A percentile compares a stretch with the other conserved stretches of the same genome.
Evolutionary conservation across 768 basidiomycete species (phyloP).

Genomic region (Agaricus subrufescens): DNA sequence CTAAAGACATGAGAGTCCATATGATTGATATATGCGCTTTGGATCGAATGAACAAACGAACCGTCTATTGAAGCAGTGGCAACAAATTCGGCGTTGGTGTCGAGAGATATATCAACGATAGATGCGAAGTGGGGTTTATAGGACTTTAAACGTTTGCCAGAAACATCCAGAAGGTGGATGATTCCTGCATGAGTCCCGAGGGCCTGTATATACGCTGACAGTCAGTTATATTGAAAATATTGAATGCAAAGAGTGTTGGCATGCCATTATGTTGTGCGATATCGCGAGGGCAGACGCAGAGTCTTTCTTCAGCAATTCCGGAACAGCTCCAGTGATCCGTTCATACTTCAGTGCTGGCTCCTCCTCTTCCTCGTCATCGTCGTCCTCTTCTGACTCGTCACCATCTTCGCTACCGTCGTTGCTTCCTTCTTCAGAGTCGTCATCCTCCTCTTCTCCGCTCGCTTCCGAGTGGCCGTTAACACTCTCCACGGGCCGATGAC

Average conservation of each 20-base stretch:
- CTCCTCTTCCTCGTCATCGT: conserved; percentile 76
- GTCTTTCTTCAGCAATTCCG: conserved; percentile 83
- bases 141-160: conserved; percentile 80
- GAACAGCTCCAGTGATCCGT: conserved; percentile 65
- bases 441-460: conserved; percentile 21
- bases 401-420: conserved; percentile 35
- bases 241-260: neutral
- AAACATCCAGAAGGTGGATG: conserved; percentile 76
- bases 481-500: neutral
- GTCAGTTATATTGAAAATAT: neutral
- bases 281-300: conserved; percentile 81
- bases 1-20: conserved; percentile 34
- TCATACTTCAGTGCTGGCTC: conserved; percentile 93
- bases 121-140: conserved; percentile 89
- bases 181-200: conserved; percentile 93
- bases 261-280: conserved; percentile 68
- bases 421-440: conserved; percentile 22
- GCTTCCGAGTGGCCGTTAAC: conserved; percentile 7
- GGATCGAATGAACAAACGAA: conserved; percentile 28
- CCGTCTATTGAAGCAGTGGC: conserved; percentile 94
- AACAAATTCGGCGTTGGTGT: conserved; percentile 82
- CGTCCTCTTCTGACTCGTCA: conserved; percentile 47
- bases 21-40: conserved; percentile 13
- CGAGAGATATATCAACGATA: conserved; percentile 80
- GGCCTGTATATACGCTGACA: conserved; percentile 44